Evolutionary conservation across 257 asterid species (phyloP), one percentile per base, ranked within the genome.

Genomic region (Dorcoceras hygrometricum): DNA sequence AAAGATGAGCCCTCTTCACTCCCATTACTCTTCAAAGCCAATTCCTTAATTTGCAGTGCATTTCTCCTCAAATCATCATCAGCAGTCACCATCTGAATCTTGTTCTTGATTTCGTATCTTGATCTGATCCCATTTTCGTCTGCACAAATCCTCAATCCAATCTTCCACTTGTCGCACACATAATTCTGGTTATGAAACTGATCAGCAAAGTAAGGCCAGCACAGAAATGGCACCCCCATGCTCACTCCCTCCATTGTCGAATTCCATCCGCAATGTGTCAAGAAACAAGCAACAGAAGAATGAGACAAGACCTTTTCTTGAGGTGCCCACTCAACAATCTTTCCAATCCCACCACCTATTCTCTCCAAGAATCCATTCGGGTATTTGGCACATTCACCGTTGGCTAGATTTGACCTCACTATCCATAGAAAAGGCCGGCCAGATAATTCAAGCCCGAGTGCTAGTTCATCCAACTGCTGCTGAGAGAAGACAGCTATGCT

Each of bases 241-340:
- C 73, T 64, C 24, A 68, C 11, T 1, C 84, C 79, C 53, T 83
- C 82, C 0, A 80, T 1, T 39, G 76, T 71, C 48, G 86, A 82
- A 19, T 77, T 80, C 85, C 85, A 82, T 3, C 88, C 84, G 46
- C 88, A 78, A 20, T 83, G 86, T 8, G 77, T 69, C 18, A 83
- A 0, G 53, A 81, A 83, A 62, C 86, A 72, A 28, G 76, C 80
- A 0, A 70, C 39, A 0, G 84, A 68, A 28, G 73, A 71, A 57
- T 81, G 86, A 11, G 70, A 63, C 20, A 83, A 76, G 0, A 83
- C 81, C 11, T 19, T 64, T 1, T 81, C 86, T 57, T 76, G 83
- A 6, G 84, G 86, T 0, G 81, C 83, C 83, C 88, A 77, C 3
- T 62, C 71, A 4, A 80, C 81, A 8, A 81, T 76, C 61, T 75